These are phyloP conservation scores for Mycena polygramma DNA, from an alignment of 768 basidiomycete genomes.

Conservation along the genomic window DNA sequence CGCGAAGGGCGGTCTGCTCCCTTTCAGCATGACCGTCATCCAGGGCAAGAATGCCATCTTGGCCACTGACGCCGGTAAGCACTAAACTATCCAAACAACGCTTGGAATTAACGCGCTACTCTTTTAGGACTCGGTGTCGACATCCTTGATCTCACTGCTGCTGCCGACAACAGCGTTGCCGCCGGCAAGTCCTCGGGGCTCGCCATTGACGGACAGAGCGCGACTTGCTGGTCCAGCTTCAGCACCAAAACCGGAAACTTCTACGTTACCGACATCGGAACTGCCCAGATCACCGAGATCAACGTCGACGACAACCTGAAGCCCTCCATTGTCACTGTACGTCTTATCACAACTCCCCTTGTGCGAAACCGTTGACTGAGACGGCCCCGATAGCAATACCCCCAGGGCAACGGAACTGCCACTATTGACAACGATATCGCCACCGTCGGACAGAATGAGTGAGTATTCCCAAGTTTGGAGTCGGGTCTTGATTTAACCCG, in stretches of 20 bases:
- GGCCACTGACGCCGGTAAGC: constrained; percentile 52
- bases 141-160: constrained; percentile 51
- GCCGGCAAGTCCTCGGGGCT: constrained; percentile 44
- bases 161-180: constrained; percentile 48
- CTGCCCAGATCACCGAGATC: constrained; percentile 58
- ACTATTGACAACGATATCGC: constrained; percentile 59
- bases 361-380: too few species aligned
- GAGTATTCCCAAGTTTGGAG: constrained; percentile 25
- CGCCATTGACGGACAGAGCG: constrained; percentile 54
- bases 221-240: constrained; percentile 60
- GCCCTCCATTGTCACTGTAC: constrained; percentile 56
- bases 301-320: constrained; percentile 60
- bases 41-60: constrained; percentile 55
- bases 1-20: constrained; percentile 57
- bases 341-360: too few species aligned
- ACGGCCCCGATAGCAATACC: constrained; percentile 47
- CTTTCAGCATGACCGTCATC: constrained; percentile 63
- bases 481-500: background rate
- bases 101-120: too few species aligned
- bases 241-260: constrained; percentile 57
- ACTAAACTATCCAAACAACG: too few species aligned
- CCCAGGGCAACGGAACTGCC: constrained; percentile 49
- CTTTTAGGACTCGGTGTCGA: constrained; percentile 47
- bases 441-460: constrained; percentile 54
- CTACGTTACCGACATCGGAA: constrained; percentile 59